Percentiles rank a stretch among this genome's conserved stretches.
Evolutionary conservation across 257 asterid genomes (phyloP).

Genomic region (Jacaranda copaia): DNA sequence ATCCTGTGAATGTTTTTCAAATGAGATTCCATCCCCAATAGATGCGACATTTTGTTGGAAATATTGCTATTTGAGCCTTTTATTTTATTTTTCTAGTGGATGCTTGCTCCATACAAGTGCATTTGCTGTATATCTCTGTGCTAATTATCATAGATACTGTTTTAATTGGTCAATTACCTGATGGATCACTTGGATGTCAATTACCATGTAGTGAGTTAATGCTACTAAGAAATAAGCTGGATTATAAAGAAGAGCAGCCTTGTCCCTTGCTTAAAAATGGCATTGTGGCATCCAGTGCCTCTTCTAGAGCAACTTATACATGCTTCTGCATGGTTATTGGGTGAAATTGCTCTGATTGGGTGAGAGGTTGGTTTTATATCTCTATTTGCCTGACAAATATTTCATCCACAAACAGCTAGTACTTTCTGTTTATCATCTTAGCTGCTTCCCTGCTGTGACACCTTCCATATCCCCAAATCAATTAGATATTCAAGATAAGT

Average conservation of each 20-base stretch:
- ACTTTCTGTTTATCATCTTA: background rate
- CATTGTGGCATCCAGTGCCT: constrained; percentile 26
- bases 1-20: background rate
- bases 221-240: background rate
- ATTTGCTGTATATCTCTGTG: background rate
- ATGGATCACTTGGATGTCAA: background rate
- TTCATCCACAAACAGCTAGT: constrained; percentile 19
- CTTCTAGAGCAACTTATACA: constrained; percentile 12
- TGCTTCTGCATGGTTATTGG: constrained; percentile 30
- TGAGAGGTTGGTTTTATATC: constrained; percentile 22
- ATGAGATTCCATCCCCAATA: constrained; percentile 14
- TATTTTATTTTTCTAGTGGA: background rate
- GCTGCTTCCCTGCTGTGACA: background rate
- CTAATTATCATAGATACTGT: background rate
- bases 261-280: constrained; percentile 20
- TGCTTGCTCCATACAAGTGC: background rate
- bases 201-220: background rate
- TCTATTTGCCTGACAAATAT: background rate
- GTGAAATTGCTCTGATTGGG: constrained; percentile 38
- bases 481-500: background rate
- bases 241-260: constrained; percentile 17
- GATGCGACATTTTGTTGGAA: background rate
- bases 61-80: background rate
- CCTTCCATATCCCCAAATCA: background rate
- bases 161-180: background rate